Evolutionary conservation across 768 basidiomycete species (phyloP), one percentile per base, ranked within the genome.

Genomic region (Hebeloma cylindrosporum): DNA sequence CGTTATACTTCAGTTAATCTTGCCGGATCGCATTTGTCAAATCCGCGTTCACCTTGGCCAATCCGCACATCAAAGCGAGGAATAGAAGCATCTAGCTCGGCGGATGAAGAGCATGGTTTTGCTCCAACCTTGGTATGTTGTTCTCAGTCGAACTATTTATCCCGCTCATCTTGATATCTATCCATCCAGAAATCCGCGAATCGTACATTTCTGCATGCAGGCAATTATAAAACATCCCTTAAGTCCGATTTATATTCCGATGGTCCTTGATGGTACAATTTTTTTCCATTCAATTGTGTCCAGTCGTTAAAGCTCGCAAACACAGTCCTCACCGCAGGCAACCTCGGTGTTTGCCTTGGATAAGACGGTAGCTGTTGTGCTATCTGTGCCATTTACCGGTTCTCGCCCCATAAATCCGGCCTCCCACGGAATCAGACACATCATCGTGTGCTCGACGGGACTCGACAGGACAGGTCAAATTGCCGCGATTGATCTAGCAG

Each of bases 401-500:
- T 21, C 17, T 35, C 35, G 33, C 17, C 16, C 46, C 46, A 37
- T 44, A 22, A 4, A 33, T 29, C 51, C 38, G 51, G 32, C 31
- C 31, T 20, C 25, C 32, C n/a, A 18, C 13, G 21, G 26, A 20
- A 11, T 31, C 37, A 23, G 14, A 7, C n/a, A 22, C 8, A 26
- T 14, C 20, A 20, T 6, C 33, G 39, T 18, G 18, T 40, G 31
- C 38, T 30, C 36, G 31, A 40, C 20, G 17, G 26, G 18, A 33
- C 33, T 34, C 32, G 47, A 37, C 43, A 47, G 31, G 31, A 42
- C 44, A 46, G 49, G 18, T 53, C 48, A 49, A 57, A 51, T 53
- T 49, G 26, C 55, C 55, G 55, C 36, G 43, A 47, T 53, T 57
- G 50, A 51, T 57, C 55, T 50, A 36, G 33, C 46, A 35, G 35